Base-by-base conservation (phyloP, 2,329 filamentous ascomycete genomes). In the Xylogone sp. region DNA sequence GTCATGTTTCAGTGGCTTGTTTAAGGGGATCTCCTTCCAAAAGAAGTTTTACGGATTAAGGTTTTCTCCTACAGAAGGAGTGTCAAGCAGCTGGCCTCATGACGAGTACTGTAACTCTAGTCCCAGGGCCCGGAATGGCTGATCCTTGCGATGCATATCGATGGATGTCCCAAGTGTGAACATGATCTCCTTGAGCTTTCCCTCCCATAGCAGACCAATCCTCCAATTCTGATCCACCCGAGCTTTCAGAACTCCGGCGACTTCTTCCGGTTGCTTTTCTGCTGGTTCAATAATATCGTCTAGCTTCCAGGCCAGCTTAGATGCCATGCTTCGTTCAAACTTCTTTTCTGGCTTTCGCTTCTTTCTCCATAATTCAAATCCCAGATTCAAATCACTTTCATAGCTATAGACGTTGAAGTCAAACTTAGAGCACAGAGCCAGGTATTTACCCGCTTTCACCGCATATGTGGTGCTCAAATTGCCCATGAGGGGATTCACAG, bases 401-500 rank as follows among this genome's bases (percentile, higher is more conserved):
- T 97, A 99, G 67, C 90, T 96, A 71, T 97, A 97, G 46, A 97
- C 88, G 64, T 99, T 99, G 72, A 99, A 99, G 65, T 95, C 91
- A 72, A 97, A 93, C 46, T 88, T 84, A 20, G 91, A 95, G 57
- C 91, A 94, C 46, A 99, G 79, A 10, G 90, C 88, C 59, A 96
- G 82, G 62, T 90, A 84, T 29, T 82, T 82, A 2, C 90, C 90
- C 2, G 93, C 93, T 63, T 90, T 87, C 45, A 97, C 89, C 0
- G 94, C 89, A 68, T 99, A 99, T 16, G 85, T 96, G 31, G 91
- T 90, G 52, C 88, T 92, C 53, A 99, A 78, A 65, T 90, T 96
- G 18, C 94, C 94, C 83, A 97, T 97, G 46, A 99, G 75, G 3
- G 94, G 94, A 61, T 96, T 97, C 46, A 97, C 71, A 7, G 93